Evolutionary conservation across 352 stramenopile species (phyloP), one percentile per base, ranked within the genome.

Genomic region (Phytophthora europaea): DNA sequence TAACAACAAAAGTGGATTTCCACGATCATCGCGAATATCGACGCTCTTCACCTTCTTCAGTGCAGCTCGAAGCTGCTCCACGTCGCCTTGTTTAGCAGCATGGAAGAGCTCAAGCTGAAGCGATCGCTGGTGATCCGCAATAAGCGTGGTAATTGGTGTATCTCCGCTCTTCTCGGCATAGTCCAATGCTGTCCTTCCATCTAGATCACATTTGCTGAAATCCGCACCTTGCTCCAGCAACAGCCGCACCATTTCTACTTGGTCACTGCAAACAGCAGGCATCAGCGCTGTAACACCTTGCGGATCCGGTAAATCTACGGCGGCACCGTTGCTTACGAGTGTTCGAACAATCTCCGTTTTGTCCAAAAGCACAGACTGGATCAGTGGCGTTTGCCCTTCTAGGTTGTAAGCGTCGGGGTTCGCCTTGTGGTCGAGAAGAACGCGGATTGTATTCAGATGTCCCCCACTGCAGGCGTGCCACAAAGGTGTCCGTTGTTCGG

Each of bases 81-180:
- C 22, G 18, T 58, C 18, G 3, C 52, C 23, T 38, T 16, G 52
- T 16, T 58, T 58, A 34, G 52, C 26, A n/a, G 52, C 52, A 38
- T 23, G 16, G 10, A 58, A 2, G 12, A 58, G 26, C 26, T 58
- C 26, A 20, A 58, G 16, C 23, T 58, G 23, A 38, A 9, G 28
- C 4, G 52, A 38, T 40, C 16, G 52, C 16, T 43, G 26, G 8
- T 43, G 40, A 1, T 16, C 22, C 10, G 22, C 26, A 2, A 58
- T 36, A 16, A 15, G 26, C 15, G 52, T 13, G 18, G 15, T 26
- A 22, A 58, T 38, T 18, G 12, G 16, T 34, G 52, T 9, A 22
- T 58, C 28, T 18, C 23, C 13, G 5, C 13, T 34, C 26, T 58
- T 58, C 23, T 58, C 52, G 4, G 52, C 52, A 40, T 58, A 58